These are phyloP conservation scores for Pleurotus eryngii DNA, from an alignment of 768 basidiomycete genomes.

Conservation along the genomic window DNA sequence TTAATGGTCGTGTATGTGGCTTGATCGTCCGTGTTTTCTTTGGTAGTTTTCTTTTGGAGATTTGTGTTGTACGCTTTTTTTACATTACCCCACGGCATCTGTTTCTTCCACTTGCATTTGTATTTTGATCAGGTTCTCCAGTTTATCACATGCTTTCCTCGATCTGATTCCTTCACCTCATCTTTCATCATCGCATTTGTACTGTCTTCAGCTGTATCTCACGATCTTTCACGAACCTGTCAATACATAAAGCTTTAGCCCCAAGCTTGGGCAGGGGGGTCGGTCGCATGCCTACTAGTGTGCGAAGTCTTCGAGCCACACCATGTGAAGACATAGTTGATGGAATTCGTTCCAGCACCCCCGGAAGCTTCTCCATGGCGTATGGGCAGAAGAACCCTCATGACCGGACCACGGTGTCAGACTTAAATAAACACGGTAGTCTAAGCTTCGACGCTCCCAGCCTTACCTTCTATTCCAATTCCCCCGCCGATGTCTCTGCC, in stretches of 20 bases:
- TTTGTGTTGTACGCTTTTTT: neutral
- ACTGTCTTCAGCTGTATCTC: no score
- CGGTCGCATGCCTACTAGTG: no score
- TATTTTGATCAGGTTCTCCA: no score
- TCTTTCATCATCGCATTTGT: no score
- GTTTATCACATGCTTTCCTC: no score
- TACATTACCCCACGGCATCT: neutral
- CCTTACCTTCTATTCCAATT: neutral
- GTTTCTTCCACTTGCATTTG: neutral
- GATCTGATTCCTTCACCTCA: no score
- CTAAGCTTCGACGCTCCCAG: neutral
- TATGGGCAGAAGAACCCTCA: slow-evolving; percentile 2
- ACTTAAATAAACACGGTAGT: slow-evolving; percentile 6
- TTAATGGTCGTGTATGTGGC: slow-evolving; percentile 69
- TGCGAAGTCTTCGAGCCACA: no score
- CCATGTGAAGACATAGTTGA: neutral
- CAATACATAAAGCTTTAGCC: no score
- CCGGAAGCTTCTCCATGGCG: slow-evolving; percentile 5
- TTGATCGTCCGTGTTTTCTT: slow-evolving; percentile 18
- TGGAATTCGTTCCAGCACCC: neutral
- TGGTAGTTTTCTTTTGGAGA: neutral
- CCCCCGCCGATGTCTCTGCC: neutral
- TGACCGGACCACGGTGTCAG: slow-evolving; percentile 1
- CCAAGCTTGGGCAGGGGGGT: no score
- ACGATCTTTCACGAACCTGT: no score